Base-by-base conservation (phyloP, 306 rosid species). In the Cucumis hystrix region DNA sequence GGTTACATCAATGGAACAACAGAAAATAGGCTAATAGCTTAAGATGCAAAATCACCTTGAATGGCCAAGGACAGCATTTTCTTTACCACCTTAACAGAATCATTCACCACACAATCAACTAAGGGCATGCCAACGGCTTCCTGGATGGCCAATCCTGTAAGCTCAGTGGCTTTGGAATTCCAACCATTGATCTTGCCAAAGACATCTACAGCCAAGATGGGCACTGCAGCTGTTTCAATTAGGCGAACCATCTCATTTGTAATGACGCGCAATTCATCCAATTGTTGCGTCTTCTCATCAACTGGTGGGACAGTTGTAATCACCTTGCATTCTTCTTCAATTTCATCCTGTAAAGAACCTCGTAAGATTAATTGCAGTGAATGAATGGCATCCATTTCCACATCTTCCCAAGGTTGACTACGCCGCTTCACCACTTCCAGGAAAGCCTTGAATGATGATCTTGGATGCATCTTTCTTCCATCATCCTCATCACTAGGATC, bases 371-470 rank as follows among this genome's bases (percentile, higher is more conserved):
- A 78, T 80, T 83, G 88, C 56, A 85, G 70, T 13, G 88, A 85
- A 78, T 85, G 88, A 63, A 83, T 78, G 76, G 83, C 82, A 80
- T 85, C 86, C 88, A 85, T 85, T 78, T 83, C 86, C 75, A 80
- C 68, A 80, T 85, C 88, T 69, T 85, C 88, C 88, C 88, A 80
- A 33, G 86, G 86, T 63, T 69, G 59, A 9, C 83, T 77, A 37
- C 83, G 70, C 40, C 74, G 77, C 88, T 83, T 83, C 40, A 82
- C 77, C 60, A 85, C 88, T 75, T 85, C 88, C 57, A 85, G 72
- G 59, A 85, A 85, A 75, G 86, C 86, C 83, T 83, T 85, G 81
- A 85, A 80, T 13, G 88, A 85, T 49, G 86, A 85, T 73, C 86
- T 85, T 7, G 88, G 88, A 40, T 83, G 84, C 86, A 83, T 83